phyloP scores from a whole-genome alignment of 2,329 filamentous ascomycete species.

The Grosmannia serpens region DNA sequence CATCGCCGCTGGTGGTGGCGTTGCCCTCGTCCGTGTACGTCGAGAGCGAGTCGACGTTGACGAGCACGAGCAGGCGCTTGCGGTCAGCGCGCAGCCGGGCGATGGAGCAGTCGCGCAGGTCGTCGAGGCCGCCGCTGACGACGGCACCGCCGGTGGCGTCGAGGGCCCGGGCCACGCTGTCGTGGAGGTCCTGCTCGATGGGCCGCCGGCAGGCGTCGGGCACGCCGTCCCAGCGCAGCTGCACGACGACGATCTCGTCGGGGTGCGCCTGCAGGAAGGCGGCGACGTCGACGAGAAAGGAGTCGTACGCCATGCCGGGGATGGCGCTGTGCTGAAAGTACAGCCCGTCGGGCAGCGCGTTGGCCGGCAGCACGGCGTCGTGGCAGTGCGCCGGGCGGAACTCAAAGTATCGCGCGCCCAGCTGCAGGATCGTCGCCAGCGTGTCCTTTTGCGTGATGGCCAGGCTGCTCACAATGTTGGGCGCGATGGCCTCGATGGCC shows the following conservation, averaged over 20 bases:
- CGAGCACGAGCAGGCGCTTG: slow-evolving; percentile 26
- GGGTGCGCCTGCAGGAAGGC: slow-evolving; percentile 27
- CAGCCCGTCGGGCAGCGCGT: slow-evolving; percentile 28
- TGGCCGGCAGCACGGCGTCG: slow-evolving; percentile 23
- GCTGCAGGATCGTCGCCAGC: slow-evolving; percentile 28
- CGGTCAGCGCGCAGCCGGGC: slow-evolving; percentile 21
- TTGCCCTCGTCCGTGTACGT: slow-evolving; percentile 30
- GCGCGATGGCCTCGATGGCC: slow-evolving; percentile 20
- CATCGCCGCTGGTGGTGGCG: slow-evolving; percentile 26
- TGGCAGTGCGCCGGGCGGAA: slow-evolving; percentile 38
- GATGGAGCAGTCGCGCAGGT: slow-evolving; percentile 21
- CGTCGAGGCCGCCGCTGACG: slow-evolving; percentile 20
- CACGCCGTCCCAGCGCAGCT: slow-evolving; percentile 38
- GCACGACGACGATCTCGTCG: slow-evolving; percentile 36
- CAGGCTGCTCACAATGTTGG: slow-evolving; percentile 33
- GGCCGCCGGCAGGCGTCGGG: slow-evolving; percentile 32
- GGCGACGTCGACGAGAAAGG: slow-evolving; percentile 29
- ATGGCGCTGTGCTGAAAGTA: slow-evolving; percentile 41
- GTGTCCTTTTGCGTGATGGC: slow-evolving; percentile 40
- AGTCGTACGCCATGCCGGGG: slow-evolving; percentile 34
- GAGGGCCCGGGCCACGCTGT: slow-evolving; percentile 24
- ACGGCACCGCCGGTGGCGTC: slow-evolving; percentile 17
- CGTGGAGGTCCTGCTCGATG: slow-evolving; percentile 25
- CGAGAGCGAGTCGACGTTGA: slow-evolving; percentile 24
- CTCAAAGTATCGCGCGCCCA: slow-evolving; percentile 40